Evolutionary conservation across 1,139 yeast genomes (phyloP).

Genomic region (Saccharomyces hybrid): DNA sequence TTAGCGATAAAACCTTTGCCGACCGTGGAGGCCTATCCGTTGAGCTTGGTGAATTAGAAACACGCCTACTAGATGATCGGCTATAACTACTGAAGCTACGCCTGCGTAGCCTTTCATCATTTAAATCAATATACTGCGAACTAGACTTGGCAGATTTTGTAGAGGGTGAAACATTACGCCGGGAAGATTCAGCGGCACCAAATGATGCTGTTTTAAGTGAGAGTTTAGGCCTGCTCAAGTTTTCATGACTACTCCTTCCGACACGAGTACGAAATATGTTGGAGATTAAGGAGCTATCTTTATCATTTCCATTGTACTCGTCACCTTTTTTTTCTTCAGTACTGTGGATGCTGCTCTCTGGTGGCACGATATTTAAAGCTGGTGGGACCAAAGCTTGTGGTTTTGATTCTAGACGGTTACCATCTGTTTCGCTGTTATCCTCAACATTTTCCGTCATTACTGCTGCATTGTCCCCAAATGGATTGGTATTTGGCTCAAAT

Average conservation of each 20-base stretch:
- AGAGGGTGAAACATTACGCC: slow-evolving; percentile 5
- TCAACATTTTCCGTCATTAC: not conserved
- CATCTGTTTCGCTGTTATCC: not conserved
- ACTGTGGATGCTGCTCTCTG: slow-evolving; percentile 1
- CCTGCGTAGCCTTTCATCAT: slow-evolving; percentile 11
- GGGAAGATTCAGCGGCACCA: slow-evolving; percentile 4
- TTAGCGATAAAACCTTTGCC: slow-evolving; percentile 24
- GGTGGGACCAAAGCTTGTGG: slow-evolving; percentile 2
- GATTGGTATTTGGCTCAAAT: slow-evolving; percentile 3
- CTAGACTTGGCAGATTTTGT: slow-evolving; percentile 6
- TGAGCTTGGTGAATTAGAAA: slow-evolving; percentile 11
- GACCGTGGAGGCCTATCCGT: slow-evolving; percentile 18
- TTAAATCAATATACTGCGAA: not conserved
- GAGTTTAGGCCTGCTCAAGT: slow-evolving; percentile 12
- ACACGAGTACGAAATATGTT: slow-evolving; percentile 11
- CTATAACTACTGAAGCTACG: slow-evolving; percentile 9
- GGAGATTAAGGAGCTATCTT: slow-evolving; percentile 12
- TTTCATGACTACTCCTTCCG: slow-evolving; percentile 3
- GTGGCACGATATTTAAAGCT: slow-evolving; percentile 4
- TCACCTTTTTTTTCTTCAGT: slow-evolving; percentile 3
- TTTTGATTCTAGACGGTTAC: not conserved
- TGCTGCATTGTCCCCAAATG: not conserved
- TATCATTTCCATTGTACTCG: slow-evolving; percentile 2
- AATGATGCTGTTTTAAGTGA: slow-evolving; percentile 15
- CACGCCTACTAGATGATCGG: slow-evolving; percentile 7